Conservation (phyloP, 2,329 filamentous ascomycete genomes). For the Neobulgaria alba region DNA sequence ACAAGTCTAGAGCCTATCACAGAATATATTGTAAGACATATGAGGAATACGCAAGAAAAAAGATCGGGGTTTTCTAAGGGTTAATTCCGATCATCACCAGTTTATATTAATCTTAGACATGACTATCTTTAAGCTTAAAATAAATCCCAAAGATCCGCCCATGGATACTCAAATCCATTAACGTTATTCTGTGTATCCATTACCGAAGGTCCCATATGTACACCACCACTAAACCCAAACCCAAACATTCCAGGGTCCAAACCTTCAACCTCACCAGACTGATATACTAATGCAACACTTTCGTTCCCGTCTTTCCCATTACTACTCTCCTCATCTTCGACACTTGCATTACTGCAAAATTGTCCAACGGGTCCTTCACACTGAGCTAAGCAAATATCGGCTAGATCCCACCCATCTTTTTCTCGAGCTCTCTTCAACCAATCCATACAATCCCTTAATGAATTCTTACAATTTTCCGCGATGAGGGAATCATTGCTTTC, state of each 20-base stretch:
- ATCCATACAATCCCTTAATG: conserved; percentile 5
- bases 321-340: neutral
- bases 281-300: neutral
- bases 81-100: no score
- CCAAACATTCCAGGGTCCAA: conserved; percentile 3
- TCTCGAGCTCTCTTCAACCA: conserved; percentile 18
- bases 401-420: conserved; percentile 20
- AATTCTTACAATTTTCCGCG: conserved; percentile 7
- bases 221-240: conserved; percentile 1
- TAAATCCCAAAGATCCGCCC: conserved; percentile 6
- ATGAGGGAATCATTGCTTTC: conserved; percentile 12
- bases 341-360: neutral
- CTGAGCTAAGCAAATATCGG: conserved; percentile 22
- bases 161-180: conserved; percentile 7
- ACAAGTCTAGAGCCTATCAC: no score
- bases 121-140: no score
- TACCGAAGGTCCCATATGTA: conserved; percentile 1
- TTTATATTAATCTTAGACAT: no score
- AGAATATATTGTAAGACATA: no score
- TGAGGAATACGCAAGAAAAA: no score
- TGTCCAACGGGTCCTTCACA: conserved; percentile 30
- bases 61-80: no score
- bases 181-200: conserved; percentile 5
- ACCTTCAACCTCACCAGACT: neutral
- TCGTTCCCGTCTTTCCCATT: neutral